Evolutionary conservation across 2,329 filamentous ascomycete genomes (phyloP), one percentile per base, ranked within the genome.

Genomic region (Orbilia quercus): DNA sequence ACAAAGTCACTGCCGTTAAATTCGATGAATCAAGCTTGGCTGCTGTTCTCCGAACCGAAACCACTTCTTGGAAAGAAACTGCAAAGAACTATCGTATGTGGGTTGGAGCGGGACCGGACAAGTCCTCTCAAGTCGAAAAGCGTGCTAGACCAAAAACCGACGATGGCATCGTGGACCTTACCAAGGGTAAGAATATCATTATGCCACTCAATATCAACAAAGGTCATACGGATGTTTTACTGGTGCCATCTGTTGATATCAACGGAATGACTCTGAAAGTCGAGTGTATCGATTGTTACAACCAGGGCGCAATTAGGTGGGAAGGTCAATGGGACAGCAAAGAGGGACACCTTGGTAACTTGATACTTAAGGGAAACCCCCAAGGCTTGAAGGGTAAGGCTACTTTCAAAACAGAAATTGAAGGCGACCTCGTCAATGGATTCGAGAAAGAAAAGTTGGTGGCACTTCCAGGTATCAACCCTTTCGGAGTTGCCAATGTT

Each of bases 1-100:
- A 80, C 31, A 65, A 57, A 45, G 51, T 65, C n/a, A 38, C 53
- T 20, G 25, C 20, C 23, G 42, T 65, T 23, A 40, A 57, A 3
- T 65, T 42, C 62, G 50, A 65, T 16, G 23, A 57, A 48, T 16
- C 50, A n/a, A 42, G 48, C 18, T 42, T 55, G 50, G 48, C 50
- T 18, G 40, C 50, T 28, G 45, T 44, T 6, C 44, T 65, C n/a
- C 45, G 23, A 16, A 55, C 62, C 11, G n/a, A 65, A 48, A 47
- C 25, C 14, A 65, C 51, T n/a, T 36, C 38, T 16, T 65, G 62
- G 62, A 50, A 65, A n/a, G 62, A 65, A 38, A 65, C 51, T 12
- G 50, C 51, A 1, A 20, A 45, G 7, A 65, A 23, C 20, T 57
- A 55, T 22, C 11, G 53, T n/a, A 57, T 65, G 59, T 54, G 31